phyloP scores from a whole-genome alignment of 2,329 filamentous ascomycete genomes.

The Aspergillus terreus region DNA sequence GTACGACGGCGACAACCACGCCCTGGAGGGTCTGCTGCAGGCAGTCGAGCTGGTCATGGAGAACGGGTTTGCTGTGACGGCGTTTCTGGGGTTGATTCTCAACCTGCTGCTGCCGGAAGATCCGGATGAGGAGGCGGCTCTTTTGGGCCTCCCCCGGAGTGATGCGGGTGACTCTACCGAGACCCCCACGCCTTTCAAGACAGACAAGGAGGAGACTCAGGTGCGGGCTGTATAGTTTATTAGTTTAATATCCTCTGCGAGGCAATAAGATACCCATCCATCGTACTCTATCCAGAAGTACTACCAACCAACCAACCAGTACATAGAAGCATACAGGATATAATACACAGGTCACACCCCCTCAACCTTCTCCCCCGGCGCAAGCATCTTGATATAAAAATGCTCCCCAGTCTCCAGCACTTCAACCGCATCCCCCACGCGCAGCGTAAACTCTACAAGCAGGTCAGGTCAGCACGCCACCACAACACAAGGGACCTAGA shows the following conservation, averaged over 20 bases:
- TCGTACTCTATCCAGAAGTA: not conserved
- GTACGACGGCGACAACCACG: constrained; percentile 56
- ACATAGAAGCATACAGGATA: not conserved
- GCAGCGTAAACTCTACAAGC: constrained; percentile 30
- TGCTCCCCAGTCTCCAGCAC: constrained; percentile 43
- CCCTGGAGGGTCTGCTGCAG: constrained; percentile 57
- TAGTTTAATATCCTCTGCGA: no score
- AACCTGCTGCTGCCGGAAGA: constrained; percentile 73
- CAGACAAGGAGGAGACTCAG: no score
- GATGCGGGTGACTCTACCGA: not conserved
- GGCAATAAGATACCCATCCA: no score
- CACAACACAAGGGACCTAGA: not conserved
- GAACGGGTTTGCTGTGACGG: constrained; percentile 61
- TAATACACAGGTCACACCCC: constrained; percentile 17
- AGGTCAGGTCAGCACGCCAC: not conserved
- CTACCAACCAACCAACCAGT: not conserved
- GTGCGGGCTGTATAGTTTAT: no score
- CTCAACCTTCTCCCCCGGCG: constrained; percentile 29
- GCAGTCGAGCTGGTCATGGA: constrained; percentile 65
- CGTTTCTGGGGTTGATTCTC: constrained; percentile 66
- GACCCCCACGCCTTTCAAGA: not conserved
- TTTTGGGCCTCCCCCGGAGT: constrained; percentile 21
- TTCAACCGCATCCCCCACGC: constrained; percentile 37
- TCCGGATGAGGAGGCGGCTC: constrained; percentile 58
- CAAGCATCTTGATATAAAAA: constrained; percentile 41